Conservation (phyloP, 2,329 filamentous ascomycete genomes). For the Xylaria sp. region DNA sequence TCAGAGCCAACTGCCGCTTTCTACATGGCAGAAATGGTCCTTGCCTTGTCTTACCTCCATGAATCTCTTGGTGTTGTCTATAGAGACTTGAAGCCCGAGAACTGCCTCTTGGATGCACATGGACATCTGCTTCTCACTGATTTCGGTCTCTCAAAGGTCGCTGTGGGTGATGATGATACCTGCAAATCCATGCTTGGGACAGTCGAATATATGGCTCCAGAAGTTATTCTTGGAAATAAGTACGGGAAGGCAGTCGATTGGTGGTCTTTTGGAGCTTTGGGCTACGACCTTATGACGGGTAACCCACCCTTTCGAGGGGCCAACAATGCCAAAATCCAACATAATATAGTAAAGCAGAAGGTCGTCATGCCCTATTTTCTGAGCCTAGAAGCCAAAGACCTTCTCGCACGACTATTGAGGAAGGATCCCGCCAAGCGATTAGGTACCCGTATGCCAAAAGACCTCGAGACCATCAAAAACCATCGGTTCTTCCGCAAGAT, state of each 20-base stretch:
- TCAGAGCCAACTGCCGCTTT: slow-evolving; percentile 88
- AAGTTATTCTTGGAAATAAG: slow-evolving; percentile 86
- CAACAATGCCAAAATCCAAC: slow-evolving; percentile 94
- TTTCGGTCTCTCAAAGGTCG: slow-evolving; percentile 96
- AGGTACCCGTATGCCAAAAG: slow-evolving; percentile 88
- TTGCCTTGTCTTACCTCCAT: slow-evolving; percentile 93
- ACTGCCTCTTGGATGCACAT: slow-evolving; percentile 90
- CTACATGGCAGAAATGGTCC: slow-evolving; percentile 98
- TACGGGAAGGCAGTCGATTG: slow-evolving; percentile 97
- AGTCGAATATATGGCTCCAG: slow-evolving; percentile 98
- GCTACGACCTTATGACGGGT: slow-evolving; percentile 92
- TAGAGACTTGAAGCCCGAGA: slow-evolving; percentile 96
- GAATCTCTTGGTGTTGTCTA: slow-evolving; percentile 93
- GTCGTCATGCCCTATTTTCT: slow-evolving; percentile 89
- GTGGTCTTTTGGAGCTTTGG: slow-evolving; percentile 97
- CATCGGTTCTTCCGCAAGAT: slow-evolving; percentile 98
- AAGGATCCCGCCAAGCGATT: slow-evolving; percentile 94
- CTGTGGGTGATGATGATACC: slow-evolving; percentile 73
- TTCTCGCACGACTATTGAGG: slow-evolving; percentile 87
- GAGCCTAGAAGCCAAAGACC: slow-evolving; percentile 89
- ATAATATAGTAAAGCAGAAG: slow-evolving; percentile 96
- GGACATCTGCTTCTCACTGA: slow-evolving; percentile 95
- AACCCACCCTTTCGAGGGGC: slow-evolving; percentile 89
- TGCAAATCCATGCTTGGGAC: slow-evolving; percentile 95
- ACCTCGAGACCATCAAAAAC: slow-evolving; percentile 84